Base-by-base conservation (phyloP, 495 filamentous ascomycete genomes). In the Hypoxylon rickii region DNA sequence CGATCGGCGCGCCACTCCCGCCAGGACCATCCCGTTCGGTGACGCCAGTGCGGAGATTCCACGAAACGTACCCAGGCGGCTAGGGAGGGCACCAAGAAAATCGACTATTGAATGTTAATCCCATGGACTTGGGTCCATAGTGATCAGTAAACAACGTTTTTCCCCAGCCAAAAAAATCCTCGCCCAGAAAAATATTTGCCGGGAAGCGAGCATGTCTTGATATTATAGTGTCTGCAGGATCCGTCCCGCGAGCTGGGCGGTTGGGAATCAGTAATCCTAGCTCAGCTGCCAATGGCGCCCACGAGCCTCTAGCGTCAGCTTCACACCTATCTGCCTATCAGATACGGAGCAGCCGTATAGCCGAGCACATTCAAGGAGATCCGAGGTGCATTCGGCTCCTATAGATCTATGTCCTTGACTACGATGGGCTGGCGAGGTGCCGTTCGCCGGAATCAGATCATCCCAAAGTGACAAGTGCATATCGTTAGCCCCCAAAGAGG, bases 1-100 rank as follows among this genome's bases (percentile, higher is more conserved):
- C 12, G 59, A 58, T 63, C 53, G 18, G 53, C 59, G 44, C 59
- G 53, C 59, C 59, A 63, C 53, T 63, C 52, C 59, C 59, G 53
- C 34, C 44, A 47, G 59, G 48, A 34, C 37, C 47, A 49, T 62
- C 43, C 58, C 48, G 47, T 37, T 16, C 18, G n/a, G 42, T 52
- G 29, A 49, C 52, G 38, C 53, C 47, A 57, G 21, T 44, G 6
- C 40, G 4, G 32, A 53, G 37, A 22, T 32, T 47, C 39, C 53
- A 49, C 42, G 38, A 49, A n/a, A 26, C 38, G 43, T 57, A 53
- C 24, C 24, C 10, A 4, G 10, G 4, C 24, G 4, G 4, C 10
- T 29, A 10, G 24, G 15, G 33, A 29, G 24, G 53, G 31, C 32
- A n/a, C n/a, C n/a, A n/a, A n/a, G n/a, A n/a, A 41, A 24, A 33